Evolutionary conservation across 352 stramenopile species (phyloP).

Genomic region (Phytophthora cryptogea): DNA sequence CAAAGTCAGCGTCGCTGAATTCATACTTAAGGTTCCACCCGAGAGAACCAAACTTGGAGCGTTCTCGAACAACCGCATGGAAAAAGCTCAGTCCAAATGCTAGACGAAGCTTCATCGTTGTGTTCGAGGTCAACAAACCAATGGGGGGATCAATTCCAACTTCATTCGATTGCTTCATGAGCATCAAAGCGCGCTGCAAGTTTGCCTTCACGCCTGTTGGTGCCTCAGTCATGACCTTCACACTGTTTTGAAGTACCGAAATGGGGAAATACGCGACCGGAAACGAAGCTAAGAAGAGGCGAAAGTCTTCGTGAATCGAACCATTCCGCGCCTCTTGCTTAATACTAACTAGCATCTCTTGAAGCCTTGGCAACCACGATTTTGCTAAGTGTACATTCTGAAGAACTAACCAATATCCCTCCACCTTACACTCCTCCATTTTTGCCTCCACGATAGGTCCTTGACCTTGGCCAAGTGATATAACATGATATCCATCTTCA

Average conservation of each 20-base stretch:
- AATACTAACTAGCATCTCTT: slow-evolving; percentile 45
- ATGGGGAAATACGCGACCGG: slow-evolving; percentile 74
- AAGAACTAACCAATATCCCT: slow-evolving; percentile 72
- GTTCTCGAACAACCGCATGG: slow-evolving; percentile 77
- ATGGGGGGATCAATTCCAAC: background rate
- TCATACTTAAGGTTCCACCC: slow-evolving; percentile 84
- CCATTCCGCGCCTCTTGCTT: slow-evolving; percentile 34
- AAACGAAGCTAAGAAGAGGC: slow-evolving; percentile 74
- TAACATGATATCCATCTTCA: slow-evolving; percentile 52
- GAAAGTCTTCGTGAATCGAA: slow-evolving; percentile 60
- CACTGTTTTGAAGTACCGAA: slow-evolving; percentile 68
- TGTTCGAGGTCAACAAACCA: background rate
- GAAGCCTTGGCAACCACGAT: slow-evolving; percentile 74
- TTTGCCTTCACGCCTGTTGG: slow-evolving; percentile 78
- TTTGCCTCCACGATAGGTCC: slow-evolving; percentile 66
- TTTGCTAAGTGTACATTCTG: slow-evolving; percentile 82
- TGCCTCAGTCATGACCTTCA: slow-evolving; percentile 84
- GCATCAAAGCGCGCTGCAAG: slow-evolving; percentile 64
- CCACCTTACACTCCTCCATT: slow-evolving; percentile 46
- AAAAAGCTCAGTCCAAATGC: slow-evolving; percentile 82
- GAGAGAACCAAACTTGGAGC: slow-evolving; percentile 71
- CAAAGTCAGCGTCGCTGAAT: slow-evolving; percentile 79
- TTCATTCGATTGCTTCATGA: slow-evolving; percentile 28
- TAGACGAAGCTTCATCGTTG: slow-evolving; percentile 50
- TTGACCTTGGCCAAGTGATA: slow-evolving; percentile 82